Conservation (phyloP, 106 monocot species). For the Narthecium ossifragum region DNA sequence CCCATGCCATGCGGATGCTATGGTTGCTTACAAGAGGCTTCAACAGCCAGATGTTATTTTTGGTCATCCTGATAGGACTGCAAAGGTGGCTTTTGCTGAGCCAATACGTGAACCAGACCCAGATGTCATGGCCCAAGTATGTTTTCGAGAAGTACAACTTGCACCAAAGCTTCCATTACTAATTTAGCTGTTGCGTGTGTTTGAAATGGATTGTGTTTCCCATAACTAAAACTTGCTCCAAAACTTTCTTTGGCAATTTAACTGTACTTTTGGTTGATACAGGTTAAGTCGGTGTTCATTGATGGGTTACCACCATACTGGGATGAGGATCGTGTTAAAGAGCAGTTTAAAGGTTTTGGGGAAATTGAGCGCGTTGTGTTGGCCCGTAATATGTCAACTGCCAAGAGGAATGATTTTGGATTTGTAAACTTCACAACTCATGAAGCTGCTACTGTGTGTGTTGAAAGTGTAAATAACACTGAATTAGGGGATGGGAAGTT, state of each 20-base stretch:
- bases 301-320: constrained; percentile 74
- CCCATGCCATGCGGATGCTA: constrained; percentile 61
- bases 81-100: constrained; percentile 70
- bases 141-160: no score
- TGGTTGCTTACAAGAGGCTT: constrained; percentile 56
- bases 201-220: no score
- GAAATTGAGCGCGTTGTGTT: constrained; percentile 66
- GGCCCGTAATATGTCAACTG: constrained; percentile 62
- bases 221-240: no score
- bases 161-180: no score
- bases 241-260: no score
- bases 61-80: constrained; percentile 68
- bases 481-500: constrained; percentile 59
- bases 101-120: constrained; percentile 67
- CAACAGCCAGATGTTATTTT: constrained; percentile 66
- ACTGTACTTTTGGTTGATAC: neutral
- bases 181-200: neutral
- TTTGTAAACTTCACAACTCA: constrained; percentile 73
- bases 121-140: constrained; percentile 67
- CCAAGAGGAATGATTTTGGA: constrained; percentile 68
- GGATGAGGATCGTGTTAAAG: constrained; percentile 69
- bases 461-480: constrained; percentile 47
- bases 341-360: constrained; percentile 59
- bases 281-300: constrained; percentile 72
- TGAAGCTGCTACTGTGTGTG: constrained; percentile 53